These are phyloP conservation scores for Podospora australis DNA, from an alignment of 495 filamentous ascomycete genomes.

Conservation along the genomic window DNA sequence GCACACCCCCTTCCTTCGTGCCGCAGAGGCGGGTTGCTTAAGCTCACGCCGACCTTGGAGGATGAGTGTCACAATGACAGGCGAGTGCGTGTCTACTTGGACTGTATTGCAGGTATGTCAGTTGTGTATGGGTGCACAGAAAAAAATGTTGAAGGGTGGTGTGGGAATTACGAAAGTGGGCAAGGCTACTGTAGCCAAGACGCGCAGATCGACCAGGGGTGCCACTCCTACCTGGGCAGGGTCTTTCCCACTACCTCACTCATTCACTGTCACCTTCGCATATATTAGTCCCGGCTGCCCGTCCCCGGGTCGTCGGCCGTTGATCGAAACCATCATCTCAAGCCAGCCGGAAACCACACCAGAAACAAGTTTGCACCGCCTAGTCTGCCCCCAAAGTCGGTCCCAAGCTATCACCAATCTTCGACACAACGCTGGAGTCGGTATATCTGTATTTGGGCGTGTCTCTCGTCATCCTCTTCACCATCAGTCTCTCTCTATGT, in stretches of 20 bases:
- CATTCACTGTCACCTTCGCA: neutral
- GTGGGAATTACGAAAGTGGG: conserved; percentile 1
- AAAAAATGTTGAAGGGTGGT: neutral
- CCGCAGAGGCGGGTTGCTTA: neutral
- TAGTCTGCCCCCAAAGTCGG: conserved; percentile 14
- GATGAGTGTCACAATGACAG: neutral
- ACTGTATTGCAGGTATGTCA: neutral
- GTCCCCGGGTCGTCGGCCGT: conserved; percentile 12
- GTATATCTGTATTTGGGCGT: conserved; percentile 12
- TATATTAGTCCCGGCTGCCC: conserved; percentile 10
- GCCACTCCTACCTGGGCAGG: neutral
- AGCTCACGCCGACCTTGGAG: neutral
- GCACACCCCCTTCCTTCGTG: neutral
- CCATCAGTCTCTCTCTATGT: conserved; percentile 19
- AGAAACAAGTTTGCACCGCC: conserved; percentile 8
- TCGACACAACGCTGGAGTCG: neutral
- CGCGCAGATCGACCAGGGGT: neutral
- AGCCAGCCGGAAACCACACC: conserved; percentile 2
- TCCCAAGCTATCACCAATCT: conserved; percentile 7
- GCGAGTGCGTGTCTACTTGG: neutral
- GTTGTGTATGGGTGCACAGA: neutral
- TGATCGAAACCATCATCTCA: conserved; percentile 1
- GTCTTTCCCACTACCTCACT: neutral
- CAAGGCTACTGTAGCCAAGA: conserved; percentile 6
- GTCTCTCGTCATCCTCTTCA: conserved; percentile 4